Conservation (phyloP, 768 basidiomycete species). For the Macrolepiota dolichaula region DNA sequence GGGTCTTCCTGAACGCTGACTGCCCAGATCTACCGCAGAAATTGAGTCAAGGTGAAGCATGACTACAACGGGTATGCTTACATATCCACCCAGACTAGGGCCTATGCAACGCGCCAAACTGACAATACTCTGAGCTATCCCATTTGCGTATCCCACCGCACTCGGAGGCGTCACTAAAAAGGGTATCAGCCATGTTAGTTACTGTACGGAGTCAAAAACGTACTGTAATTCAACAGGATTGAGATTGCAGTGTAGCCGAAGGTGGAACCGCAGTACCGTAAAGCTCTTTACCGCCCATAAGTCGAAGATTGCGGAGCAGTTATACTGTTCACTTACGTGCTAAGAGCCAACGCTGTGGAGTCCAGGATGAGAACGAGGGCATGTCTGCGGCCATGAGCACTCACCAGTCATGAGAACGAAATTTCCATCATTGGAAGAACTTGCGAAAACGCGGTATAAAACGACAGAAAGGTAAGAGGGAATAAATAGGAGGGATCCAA, state of each 20-base stretch:
- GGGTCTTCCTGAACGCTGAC: constrained; percentile 65
- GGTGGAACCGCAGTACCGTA: constrained; percentile 84
- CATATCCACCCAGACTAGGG: constrained; percentile 81
- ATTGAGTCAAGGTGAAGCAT: constrained; percentile 1
- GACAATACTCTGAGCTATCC: constrained; percentile 93
- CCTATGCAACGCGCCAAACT: constrained; percentile 90
- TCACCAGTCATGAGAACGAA: constrained; percentile 77
- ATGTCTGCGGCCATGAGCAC: constrained; percentile 19
- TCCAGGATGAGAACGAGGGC: constrained; percentile 11
- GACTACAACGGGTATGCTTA: constrained; percentile 32
- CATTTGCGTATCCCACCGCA: constrained; percentile 90
- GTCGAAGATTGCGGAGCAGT: constrained; percentile 1
- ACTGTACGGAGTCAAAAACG: constrained; percentile 10
- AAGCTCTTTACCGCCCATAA: constrained; percentile 47
- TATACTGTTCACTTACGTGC: constrained; percentile 61
- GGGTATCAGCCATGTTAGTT: constrained; percentile 9
- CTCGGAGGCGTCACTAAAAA: constrained; percentile 82
- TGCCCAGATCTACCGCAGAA: constrained; percentile 63
- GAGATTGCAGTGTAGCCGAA: constrained; percentile 91
- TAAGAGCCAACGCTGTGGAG: constrained; percentile 60
- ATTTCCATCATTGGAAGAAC: constrained; percentile 65
- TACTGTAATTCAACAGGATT: constrained; percentile 84
- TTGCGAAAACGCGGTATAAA: constrained; percentile 72
- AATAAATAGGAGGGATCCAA: constrained; percentile 83
- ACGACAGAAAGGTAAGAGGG: constrained; percentile 84